Evolutionary conservation across 164 flowering plant species (phyloP), one percentile per base, ranked within the genome.

Genomic region (Stephania japonica): DNA sequence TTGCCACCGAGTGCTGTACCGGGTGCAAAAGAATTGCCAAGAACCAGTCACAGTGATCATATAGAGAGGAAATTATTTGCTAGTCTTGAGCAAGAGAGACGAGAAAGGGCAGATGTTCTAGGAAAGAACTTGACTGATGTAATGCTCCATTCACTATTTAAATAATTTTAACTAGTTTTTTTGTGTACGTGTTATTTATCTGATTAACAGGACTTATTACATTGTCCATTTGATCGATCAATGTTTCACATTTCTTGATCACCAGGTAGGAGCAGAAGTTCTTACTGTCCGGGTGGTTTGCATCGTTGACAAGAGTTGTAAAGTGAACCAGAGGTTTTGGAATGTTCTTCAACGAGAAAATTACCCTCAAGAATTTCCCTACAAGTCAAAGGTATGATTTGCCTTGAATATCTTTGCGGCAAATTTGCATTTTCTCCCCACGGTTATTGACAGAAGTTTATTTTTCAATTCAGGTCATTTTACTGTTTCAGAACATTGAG

Each of bases 1-100:
- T 90, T 96, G 73, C 97, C 98, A 42, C 99, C 92, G 76, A 96
- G 90, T 89, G 91, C 99, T 76, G 99, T 96, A 83, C 97, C 93
- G 76, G 99, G 98, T 21, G 68, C 68, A 66, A 27, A 66, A 66
- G 68, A 66, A 10, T 68, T 42, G 44, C 50, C 49, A 42, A 41
- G 50, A 42, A 68, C 70, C 6, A 42, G 18, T 0, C 70, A 42
- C 23, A 68, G 70, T 32, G 70, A 68, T 42, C 50, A 68, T 50
- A 68, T 68, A 16, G 70, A 68, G 50, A 6, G 42, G 50, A 42
- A 50, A 21, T 25, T 68, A 13, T 68, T 68, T 68, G 21, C 8
- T 7, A 27, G 50, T 3, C 50, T 68, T 14, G 42, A 68, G 70
- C 70, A 42, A 19, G 70, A 68, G 70, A 14, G 70, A 68, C 47